Percentiles rank a stretch among this genome's conserved stretches.
Conservation (phyloP, 768 basidiomycete genomes). For the Coprinopsis marcescibilis region DNA sequence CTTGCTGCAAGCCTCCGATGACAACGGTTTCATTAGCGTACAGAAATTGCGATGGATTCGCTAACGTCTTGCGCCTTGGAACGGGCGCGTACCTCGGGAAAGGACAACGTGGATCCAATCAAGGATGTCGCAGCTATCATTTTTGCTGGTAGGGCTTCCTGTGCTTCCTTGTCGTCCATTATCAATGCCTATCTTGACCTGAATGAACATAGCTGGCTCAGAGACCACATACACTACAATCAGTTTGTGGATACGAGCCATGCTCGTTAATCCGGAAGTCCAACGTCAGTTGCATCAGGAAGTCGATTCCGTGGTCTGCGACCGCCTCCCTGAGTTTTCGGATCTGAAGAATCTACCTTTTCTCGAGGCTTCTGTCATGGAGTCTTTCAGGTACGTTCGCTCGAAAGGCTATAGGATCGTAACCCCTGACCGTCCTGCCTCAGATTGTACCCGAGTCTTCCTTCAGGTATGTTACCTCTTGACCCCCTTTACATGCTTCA, state of each 20-base stretch:
- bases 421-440: neutral
- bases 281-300: neutral
- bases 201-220: neutral
- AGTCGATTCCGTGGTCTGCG: neutral
- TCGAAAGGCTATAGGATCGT: neutral
- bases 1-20: no score
- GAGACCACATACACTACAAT: neutral
- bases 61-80: no score
- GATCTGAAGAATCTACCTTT: neutral
- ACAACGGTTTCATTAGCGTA: no score
- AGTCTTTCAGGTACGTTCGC: neutral
- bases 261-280: neutral
- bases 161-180: no score
- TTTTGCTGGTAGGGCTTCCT: slow-evolving; percentile 1
- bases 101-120: slow-evolving; percentile 14
- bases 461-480: neutral
- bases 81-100: slow-evolving; percentile 13
- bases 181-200: no score
- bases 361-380: neutral
- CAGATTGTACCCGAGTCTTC: neutral
- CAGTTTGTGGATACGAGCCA: neutral
- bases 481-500: neutral
- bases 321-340: neutral
- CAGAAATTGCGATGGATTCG: no score
- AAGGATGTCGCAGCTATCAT: neutral